phyloP scores from a whole-genome alignment of 1,284 basidiomycete genomes.

The Heterobasidion occidentale region DNA sequence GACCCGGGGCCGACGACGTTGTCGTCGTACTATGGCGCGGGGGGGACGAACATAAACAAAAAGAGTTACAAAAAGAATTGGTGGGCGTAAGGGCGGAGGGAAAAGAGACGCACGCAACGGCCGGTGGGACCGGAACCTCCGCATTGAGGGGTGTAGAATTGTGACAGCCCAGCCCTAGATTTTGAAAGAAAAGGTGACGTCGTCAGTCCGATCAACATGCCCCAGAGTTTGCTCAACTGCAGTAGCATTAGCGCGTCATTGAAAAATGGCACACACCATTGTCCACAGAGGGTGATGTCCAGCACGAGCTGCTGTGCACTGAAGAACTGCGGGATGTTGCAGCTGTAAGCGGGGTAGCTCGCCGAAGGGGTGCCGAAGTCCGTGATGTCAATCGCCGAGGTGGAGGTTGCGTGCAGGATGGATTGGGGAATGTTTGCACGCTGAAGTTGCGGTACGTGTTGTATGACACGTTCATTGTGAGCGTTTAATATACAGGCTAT shows the following conservation, averaged over 20 bases:
- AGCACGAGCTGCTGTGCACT: slow-evolving; percentile 44
- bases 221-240: too few relatives aligned
- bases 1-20: slow-evolving; percentile 47
- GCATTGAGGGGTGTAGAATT: slow-evolving; percentile 33
- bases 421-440: slow-evolving; percentile 35
- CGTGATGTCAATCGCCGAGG: slow-evolving; percentile 39
- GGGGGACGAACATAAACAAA: neutral
- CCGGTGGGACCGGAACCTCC: slow-evolving; percentile 28
- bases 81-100: neutral
- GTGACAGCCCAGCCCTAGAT: neutral
- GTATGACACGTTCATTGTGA: neutral
- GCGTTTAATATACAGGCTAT: neutral
- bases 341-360: slow-evolving; percentile 33
- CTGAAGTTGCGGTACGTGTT: slow-evolving; percentile 14
- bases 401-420: slow-evolving; percentile 27
- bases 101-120: slow-evolving; percentile 24
- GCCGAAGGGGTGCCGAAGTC: slow-evolving; percentile 49
- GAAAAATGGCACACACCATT: slow-evolving; percentile 29
- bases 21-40: slow-evolving; percentile 32
- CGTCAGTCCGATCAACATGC: too few relatives aligned
- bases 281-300: slow-evolving; percentile 52
- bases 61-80: neutral
- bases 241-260: neutral
- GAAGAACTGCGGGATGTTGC: slow-evolving; percentile 42
- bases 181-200: neutral